phyloP scores from a whole-genome alignment of 805 yeast genomes.

The Candida broadrunensis region DNA sequence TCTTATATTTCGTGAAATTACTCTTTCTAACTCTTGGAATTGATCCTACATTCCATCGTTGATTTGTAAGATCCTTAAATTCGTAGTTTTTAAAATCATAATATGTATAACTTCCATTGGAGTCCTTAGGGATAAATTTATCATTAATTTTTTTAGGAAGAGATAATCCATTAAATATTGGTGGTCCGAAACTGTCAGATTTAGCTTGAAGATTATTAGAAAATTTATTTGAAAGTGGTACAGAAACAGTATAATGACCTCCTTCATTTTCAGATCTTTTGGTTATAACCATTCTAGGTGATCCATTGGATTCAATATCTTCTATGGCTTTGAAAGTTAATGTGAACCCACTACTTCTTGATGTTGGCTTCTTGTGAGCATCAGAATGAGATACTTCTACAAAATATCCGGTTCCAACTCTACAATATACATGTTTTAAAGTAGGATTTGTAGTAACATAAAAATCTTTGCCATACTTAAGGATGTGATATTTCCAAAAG shows the following conservation, averaged over 20 bases:
- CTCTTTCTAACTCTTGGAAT: slow-evolving; percentile 36
- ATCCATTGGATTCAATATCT: slow-evolving; percentile 12
- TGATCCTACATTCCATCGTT: slow-evolving; percentile 42
- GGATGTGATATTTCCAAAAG: slow-evolving; percentile 64
- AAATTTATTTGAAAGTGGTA: slow-evolving; percentile 8
- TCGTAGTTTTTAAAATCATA: slow-evolving; percentile 23
- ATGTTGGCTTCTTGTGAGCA: slow-evolving; percentile 4
- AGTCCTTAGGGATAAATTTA: slow-evolving; percentile 6
- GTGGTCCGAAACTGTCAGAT: not conserved
- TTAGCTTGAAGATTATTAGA: not conserved
- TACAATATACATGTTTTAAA: slow-evolving; percentile 52
- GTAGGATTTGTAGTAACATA: slow-evolving; percentile 70
- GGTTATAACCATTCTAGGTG: slow-evolving; percentile 26
- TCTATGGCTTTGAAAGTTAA: slow-evolving; percentile 21
- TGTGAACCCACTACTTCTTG: slow-evolving; percentile 17
- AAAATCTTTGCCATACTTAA: slow-evolving; percentile 51
- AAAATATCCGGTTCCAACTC: slow-evolving; percentile 63
- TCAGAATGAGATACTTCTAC: slow-evolving; percentile 37
- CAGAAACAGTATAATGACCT: slow-evolving; percentile 22
- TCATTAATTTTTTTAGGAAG: slow-evolving; percentile 21
- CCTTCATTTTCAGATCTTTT: slow-evolving; percentile 24
- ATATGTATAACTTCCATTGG: slow-evolving; percentile 1
- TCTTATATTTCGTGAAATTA: slow-evolving; percentile 5
- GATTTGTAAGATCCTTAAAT: slow-evolving; percentile 19
- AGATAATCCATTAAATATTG: slow-evolving; percentile 20